Evolutionary conservation across 768 basidiomycete species (phyloP).

Genomic region (Termitomyces sp.): DNA sequence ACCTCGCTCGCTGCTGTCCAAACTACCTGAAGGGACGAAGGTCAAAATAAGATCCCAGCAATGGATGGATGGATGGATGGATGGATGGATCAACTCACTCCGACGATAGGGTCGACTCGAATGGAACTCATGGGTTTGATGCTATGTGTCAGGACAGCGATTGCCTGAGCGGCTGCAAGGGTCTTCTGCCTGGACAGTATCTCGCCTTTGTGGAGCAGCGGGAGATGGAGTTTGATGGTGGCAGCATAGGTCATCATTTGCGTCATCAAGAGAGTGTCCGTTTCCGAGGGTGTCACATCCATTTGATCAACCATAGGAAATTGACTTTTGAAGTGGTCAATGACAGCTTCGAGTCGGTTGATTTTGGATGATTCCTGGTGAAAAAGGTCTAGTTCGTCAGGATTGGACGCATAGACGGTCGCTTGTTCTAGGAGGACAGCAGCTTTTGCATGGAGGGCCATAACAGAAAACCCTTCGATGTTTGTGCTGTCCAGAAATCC

Average conservation of each 20-base stretch:
- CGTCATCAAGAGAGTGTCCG: slow-evolving; percentile 22
- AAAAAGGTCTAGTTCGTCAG: slow-evolving; percentile 1
- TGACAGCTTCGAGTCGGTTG: slow-evolving; percentile 9
- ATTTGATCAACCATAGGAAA: slow-evolving; percentile 17
- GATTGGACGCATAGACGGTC: slow-evolving; percentile 6
- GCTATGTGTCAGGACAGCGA: slow-evolving; percentile 13
- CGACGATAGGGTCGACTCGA: slow-evolving; percentile 12
- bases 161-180: slow-evolving; percentile 12
- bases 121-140: slow-evolving; percentile 8
- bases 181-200: slow-evolving; percentile 11
- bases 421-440: slow-evolving; percentile 31
- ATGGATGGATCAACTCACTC: slow-evolving; percentile 5
- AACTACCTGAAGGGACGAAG: slow-evolving; percentile 8
- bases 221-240: slow-evolving; percentile 21
- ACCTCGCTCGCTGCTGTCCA: slow-evolving; percentile 17
- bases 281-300: slow-evolving; percentile 11
- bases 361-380: slow-evolving; percentile 2
- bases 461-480: slow-evolving; percentile 19
- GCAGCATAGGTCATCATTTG: slow-evolving; percentile 29
- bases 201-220: slow-evolving; percentile 8
- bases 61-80: not conserved
- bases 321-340: slow-evolving; percentile 18
- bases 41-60: not conserved
- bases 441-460: slow-evolving; percentile 24
- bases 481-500: slow-evolving; percentile 20